phyloP scores from a whole-genome alignment of 2,329 filamentous ascomycete genomes.

The Juglanconis oblonga region DNA sequence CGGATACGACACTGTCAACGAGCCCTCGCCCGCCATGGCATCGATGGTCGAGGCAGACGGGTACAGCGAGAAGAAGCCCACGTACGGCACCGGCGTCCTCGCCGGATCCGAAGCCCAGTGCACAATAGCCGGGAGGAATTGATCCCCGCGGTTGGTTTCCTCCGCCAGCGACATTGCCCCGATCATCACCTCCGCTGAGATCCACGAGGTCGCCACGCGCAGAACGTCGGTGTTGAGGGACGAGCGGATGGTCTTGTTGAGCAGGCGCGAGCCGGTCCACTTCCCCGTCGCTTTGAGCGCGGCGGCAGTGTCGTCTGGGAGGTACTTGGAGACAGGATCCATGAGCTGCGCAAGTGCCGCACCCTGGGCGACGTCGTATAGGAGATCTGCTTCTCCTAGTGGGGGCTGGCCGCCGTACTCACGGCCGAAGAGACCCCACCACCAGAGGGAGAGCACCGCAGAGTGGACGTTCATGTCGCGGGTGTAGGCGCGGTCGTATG shows the following conservation, averaged over 20 bases:
- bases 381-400: slow-evolving; percentile 36
- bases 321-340: slow-evolving; percentile 27
- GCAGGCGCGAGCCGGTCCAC: slow-evolving; percentile 32
- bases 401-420: slow-evolving; percentile 35
- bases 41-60: slow-evolving; percentile 40
- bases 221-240: slow-evolving; percentile 28
- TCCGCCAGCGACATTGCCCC: slow-evolving; percentile 37
- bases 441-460: slow-evolving; percentile 38
- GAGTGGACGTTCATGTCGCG: slow-evolving; percentile 38
- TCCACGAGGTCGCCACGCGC: slow-evolving; percentile 37
- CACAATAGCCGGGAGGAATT: slow-evolving; percentile 43
- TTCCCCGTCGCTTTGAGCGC: slow-evolving; percentile 29
- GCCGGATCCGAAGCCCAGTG: slow-evolving; percentile 41
- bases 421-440: slow-evolving; percentile 41
- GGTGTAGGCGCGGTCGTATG: slow-evolving; percentile 36
- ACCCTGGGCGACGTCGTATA: slow-evolving; percentile 39
- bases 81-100: slow-evolving; percentile 37
- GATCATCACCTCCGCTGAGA: slow-evolving; percentile 41
- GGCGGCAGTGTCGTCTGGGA: slow-evolving; percentile 27
- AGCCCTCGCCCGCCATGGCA: slow-evolving; percentile 33
- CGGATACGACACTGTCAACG: slow-evolving; percentile 35
- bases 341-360: slow-evolving; percentile 37
- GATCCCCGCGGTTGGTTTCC: slow-evolving; percentile 33
- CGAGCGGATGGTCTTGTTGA: slow-evolving; percentile 35
- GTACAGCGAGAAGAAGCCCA: slow-evolving; percentile 38